Conservation (phyloP, 495 filamentous ascomycete species). For the Xylaria grammica region DNA sequence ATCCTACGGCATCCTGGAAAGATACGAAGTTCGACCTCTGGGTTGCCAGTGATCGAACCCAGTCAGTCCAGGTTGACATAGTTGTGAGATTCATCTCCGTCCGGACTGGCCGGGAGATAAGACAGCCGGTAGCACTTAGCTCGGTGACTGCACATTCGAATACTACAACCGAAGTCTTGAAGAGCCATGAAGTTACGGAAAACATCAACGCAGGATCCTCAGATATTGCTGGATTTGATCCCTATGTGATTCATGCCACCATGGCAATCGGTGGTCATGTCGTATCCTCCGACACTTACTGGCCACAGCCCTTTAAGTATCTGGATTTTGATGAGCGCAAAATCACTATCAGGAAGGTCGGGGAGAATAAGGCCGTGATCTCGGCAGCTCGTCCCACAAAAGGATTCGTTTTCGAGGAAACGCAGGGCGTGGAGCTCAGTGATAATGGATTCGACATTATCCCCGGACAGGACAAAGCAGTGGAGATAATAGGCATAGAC, state of each 20-base stretch:
- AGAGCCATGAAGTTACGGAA: slow-evolving; percentile 35
- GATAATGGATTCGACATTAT: slow-evolving; percentile 57
- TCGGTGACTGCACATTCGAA: slow-evolving; percentile 62
- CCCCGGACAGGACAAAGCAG: slow-evolving; percentile 43
- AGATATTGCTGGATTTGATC: slow-evolving; percentile 45
- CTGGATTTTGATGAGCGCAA: slow-evolving; percentile 60
- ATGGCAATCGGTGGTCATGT: slow-evolving; percentile 49
- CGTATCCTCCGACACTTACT: slow-evolving; percentile 69
- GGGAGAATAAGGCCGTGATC: slow-evolving; percentile 31
- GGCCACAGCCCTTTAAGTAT: slow-evolving; percentile 86
- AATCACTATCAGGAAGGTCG: slow-evolving; percentile 31
- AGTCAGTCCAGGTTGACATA: slow-evolving; percentile 54
- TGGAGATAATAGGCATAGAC: slow-evolving; percentile 30
- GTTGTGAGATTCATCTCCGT: slow-evolving; percentile 69
- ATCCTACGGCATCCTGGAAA: slow-evolving; percentile 52
- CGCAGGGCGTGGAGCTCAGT: slow-evolving; percentile 42
- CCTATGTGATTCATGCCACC: slow-evolving; percentile 55
- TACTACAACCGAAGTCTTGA: slow-evolving; percentile 66
- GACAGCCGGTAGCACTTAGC: slow-evolving; percentile 49
- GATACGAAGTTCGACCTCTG: slow-evolving; percentile 69
- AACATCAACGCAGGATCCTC: slow-evolving; percentile 33
- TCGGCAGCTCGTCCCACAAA: slow-evolving; percentile 50
- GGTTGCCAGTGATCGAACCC: slow-evolving; percentile 63
- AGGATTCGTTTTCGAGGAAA: slow-evolving; percentile 54
- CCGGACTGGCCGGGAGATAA: slow-evolving; percentile 60